Evolutionary conservation across 345 rosid genomes (phyloP), one percentile per base, ranked within the genome.

Genomic region (Melaleuca quinquenervia): DNA sequence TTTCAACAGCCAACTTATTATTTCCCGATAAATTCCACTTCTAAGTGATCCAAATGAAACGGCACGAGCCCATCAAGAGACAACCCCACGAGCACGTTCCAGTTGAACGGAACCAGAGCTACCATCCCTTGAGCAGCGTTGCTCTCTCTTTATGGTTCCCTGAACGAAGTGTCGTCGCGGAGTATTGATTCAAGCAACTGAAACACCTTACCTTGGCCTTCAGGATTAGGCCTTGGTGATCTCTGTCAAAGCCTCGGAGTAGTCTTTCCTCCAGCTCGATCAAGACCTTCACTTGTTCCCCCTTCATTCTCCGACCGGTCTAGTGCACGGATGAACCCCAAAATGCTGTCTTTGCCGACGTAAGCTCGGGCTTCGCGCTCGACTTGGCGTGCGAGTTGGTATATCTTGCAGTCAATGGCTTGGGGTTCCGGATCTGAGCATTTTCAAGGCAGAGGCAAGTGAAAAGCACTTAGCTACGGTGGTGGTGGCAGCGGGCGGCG

Each of bases 21-120:
- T 53, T 53, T 20, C 55, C 55, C 55, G 2, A 18, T 53, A 53
- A 20, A 53, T 53, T 53, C 55, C 55, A 53, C 55, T 53, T 6
- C 55, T 2, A 2, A 18, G 55, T 20, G 55, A 22, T 1, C 55
- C 24, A 18, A 18, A 92, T 89, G 11, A 93, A 91, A 85, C 85
- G 50, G 58, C 58, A 84, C 14, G 93, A 88, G 26, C 89, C 87
- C 85, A 90, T 88, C 11, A 93, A 89, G 41, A 50, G 91, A 85
- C 51, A 92, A 82, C 26, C 94, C 93, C 41, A 92, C 94, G 76
- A 91, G 92, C 60, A 94, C 93, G 83, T 94, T 90, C 75, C 89
- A 87, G 41, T 94, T 92, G 86, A 94, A 94, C 56, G 76, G 55
- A 53, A 91, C 91, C 49, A 92, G 86, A 52, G 87, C 88, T 32